These are phyloP conservation scores for Nicotiana benthamiana DNA, from an alignment of 257 asterid genomes.

Conservation along the genomic window DNA sequence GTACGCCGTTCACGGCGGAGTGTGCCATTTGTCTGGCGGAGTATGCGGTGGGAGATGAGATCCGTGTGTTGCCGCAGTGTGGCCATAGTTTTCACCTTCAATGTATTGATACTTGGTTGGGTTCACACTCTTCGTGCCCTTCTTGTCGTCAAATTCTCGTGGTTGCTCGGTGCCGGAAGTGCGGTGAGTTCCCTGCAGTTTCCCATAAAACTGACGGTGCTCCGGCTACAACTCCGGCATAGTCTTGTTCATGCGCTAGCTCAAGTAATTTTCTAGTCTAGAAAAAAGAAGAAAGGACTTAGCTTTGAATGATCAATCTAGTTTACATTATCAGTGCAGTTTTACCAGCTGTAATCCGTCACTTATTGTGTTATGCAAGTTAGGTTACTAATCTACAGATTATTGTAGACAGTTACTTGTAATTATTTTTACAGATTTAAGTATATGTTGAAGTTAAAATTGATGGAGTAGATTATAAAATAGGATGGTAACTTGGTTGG, in stretches of 20 bases:
- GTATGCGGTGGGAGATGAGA: slow-evolving; percentile 34
- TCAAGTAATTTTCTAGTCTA: slow-evolving; percentile 10
- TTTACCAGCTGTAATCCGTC: not conserved
- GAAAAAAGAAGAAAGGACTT: not conserved
- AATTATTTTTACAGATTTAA: not conserved
- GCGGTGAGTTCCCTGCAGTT: slow-evolving; percentile 11
- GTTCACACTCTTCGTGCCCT: slow-evolving; percentile 38
- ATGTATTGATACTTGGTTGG: slow-evolving; percentile 38
- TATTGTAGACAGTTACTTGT: not conserved
- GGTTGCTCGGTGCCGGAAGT: slow-evolving; percentile 20
- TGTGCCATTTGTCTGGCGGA: slow-evolving; percentile 26
- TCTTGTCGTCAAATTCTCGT: slow-evolving; percentile 31
- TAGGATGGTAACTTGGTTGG: no score
- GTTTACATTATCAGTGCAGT: not conserved
- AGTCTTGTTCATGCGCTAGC: not conserved
- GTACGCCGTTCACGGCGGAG: slow-evolving; percentile 10
- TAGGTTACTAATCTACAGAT: not conserved
- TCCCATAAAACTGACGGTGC: not conserved
- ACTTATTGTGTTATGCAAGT: not conserved
- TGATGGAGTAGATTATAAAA: no score
- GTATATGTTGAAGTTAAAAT: no score
- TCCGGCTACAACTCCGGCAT: not conserved
- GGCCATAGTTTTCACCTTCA: slow-evolving; percentile 28
- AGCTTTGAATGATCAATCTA: not conserved
- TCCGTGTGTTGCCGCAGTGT: slow-evolving; percentile 33